These are phyloP conservation scores for Hibiscus tridactylites DNA, from an alignment of 345 rosid genomes.

Conservation along the genomic window DNA sequence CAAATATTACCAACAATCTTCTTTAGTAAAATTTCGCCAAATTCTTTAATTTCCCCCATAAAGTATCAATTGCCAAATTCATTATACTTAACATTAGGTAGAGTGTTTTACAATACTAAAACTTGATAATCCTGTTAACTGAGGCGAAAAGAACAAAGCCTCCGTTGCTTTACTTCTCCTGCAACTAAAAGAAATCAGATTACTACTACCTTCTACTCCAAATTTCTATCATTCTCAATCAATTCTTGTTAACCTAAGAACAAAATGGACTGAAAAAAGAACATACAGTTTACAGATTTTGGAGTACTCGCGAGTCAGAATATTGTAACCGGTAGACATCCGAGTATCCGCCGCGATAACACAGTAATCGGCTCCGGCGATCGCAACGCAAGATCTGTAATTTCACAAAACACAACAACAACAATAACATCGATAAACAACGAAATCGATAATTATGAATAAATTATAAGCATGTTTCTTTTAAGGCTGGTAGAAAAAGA, in stretches of 20 bases:
- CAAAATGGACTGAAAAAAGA: not conserved
- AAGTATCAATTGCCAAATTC: not conserved
- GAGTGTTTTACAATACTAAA: too few species aligned
- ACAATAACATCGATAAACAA: not conserved
- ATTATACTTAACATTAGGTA: not conserved
- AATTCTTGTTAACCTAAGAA: not conserved
- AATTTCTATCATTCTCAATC: not conserved
- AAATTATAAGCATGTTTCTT: not conserved
- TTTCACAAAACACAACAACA: not conserved
- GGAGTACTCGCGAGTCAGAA: conserved; percentile 87
- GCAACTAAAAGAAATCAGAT: not conserved
- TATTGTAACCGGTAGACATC: conserved; percentile 87
- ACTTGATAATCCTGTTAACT: too few species aligned
- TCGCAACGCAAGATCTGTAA: conserved; percentile 76
- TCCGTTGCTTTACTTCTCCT: not conserved
- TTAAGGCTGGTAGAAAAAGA: not conserved
- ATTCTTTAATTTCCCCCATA: not conserved
- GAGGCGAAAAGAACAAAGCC: too few species aligned
- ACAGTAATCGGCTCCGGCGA: conserved; percentile 93
- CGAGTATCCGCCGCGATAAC: conserved; percentile 95
- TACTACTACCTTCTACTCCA: not conserved
- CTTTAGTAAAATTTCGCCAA: not conserved
- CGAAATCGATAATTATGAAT: not conserved
- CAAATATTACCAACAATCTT: not conserved
- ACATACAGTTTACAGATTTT: conserved; percentile 72